A percentile compares a stretch with the other conserved stretches of the same genome.
Evolutionary conservation across 805 yeast species (phyloP).

Genomic region (Kluyveromyces lactis): DNA sequence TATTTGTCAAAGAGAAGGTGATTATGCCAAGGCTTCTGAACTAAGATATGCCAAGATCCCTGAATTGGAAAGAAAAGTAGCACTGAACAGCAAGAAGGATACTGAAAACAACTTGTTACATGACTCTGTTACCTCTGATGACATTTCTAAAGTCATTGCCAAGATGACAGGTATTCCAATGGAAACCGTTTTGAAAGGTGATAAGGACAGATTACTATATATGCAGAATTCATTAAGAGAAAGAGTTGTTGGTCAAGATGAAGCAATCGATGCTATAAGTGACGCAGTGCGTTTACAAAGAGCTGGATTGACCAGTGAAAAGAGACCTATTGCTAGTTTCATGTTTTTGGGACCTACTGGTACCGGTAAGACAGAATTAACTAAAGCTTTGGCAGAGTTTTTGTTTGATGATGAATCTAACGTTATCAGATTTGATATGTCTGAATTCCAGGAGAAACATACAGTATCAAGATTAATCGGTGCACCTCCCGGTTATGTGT

Average conservation of each 20-base stretch:
- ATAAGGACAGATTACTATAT: conserved; percentile 77
- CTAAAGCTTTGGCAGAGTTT: conserved; percentile 87
- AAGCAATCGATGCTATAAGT: conserved; percentile 80
- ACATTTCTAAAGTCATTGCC: conserved; percentile 85
- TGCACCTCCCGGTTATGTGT: conserved; percentile 97
- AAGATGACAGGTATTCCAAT: conserved; percentile 96
- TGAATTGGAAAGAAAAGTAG: conserved; percentile 55
- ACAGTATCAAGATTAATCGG: conserved; percentile 87
- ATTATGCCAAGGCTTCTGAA: conserved; percentile 83
- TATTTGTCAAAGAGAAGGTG: conserved; percentile 72
- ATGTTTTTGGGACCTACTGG: conserved; percentile 98
- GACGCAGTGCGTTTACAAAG: conserved; percentile 95
- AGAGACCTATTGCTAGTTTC: conserved; percentile 92
- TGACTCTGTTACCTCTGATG: conserved; percentile 90
- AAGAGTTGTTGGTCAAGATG: conserved; percentile 92
- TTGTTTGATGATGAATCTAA: conserved; percentile 82
- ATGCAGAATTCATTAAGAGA: conserved; percentile 76
- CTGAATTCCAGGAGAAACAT: conserved; percentile 94
- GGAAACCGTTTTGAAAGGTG: conserved; percentile 85
- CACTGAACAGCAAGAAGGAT: conserved; percentile 34
- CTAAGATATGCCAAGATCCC: conserved; percentile 86
- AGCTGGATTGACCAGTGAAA: conserved; percentile 91
- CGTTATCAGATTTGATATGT: conserved; percentile 92
- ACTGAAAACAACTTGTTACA: conserved; percentile 39
- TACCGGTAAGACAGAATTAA: conserved; percentile 95